Evolutionary conservation across 768 basidiomycete species (phyloP).

Genomic region (Fomitopsis serialis): DNA sequence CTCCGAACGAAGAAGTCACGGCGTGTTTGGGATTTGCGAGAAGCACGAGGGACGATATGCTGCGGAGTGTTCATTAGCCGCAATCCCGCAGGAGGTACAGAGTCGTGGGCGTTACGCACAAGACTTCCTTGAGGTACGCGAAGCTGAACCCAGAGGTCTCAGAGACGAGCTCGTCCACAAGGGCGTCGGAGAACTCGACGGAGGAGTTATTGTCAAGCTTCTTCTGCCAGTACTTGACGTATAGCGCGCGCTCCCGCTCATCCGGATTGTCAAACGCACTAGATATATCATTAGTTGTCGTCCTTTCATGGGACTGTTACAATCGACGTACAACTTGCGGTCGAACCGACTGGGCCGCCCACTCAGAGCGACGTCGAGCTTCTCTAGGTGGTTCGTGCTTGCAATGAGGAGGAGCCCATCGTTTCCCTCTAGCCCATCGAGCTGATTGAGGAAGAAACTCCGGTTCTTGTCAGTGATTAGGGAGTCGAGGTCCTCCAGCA

Average conservation of each 20-base stretch:
- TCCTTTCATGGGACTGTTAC: not conserved
- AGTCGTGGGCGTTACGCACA: slow-evolving; percentile 49
- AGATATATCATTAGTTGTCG: not conserved
- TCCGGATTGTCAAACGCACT: slow-evolving; percentile 74
- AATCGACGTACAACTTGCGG: slow-evolving; percentile 63
- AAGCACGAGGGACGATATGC: too few relatives aligned
- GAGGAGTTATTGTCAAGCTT: slow-evolving; percentile 61
- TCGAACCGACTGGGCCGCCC: slow-evolving; percentile 81
- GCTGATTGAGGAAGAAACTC: slow-evolving; percentile 84
- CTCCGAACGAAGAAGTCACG: too few relatives aligned
- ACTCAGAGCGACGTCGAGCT: slow-evolving; percentile 72
- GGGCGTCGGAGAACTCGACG: slow-evolving; percentile 60
- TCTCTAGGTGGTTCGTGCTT: slow-evolving; percentile 81
- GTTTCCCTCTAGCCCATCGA: slow-evolving; percentile 76
- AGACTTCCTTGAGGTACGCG: slow-evolving; percentile 85
- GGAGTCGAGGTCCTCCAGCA: slow-evolving; percentile 70
- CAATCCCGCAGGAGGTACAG: too few relatives aligned
- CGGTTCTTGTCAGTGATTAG: slow-evolving; percentile 74
- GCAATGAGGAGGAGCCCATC: slow-evolving; percentile 75
- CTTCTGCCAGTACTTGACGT: slow-evolving; percentile 75
- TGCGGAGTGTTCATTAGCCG: too few relatives aligned
- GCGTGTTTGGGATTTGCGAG: too few relatives aligned
- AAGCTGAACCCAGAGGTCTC: slow-evolving; percentile 71
- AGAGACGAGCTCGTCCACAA: slow-evolving; percentile 55
- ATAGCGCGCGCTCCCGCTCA: slow-evolving; percentile 55